These are phyloP conservation scores for Ustilaginoidea virens DNA, from an alignment of 2,329 filamentous ascomycete genomes.

Conservation along the genomic window DNA sequence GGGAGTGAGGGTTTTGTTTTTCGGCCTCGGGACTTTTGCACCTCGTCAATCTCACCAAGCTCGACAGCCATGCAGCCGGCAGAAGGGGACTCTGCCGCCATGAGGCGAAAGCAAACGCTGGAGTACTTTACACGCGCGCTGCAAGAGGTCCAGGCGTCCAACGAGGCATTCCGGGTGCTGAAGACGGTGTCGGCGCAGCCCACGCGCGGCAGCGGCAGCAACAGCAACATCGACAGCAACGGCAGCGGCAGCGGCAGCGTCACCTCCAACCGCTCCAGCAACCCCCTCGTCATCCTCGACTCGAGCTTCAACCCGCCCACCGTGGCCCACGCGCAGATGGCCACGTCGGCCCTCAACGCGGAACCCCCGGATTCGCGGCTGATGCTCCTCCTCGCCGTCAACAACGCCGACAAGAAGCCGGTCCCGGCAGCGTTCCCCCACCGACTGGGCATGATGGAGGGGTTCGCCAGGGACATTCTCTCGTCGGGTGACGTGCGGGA, in stretches of 20 bases:
- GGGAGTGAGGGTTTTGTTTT: no score
- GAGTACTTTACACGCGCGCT: slow-evolving; percentile 29
- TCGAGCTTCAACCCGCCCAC: slow-evolving; percentile 57
- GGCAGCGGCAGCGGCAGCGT: background rate
- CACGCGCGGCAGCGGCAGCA: background rate
- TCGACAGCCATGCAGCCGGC: background rate
- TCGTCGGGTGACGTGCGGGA: slow-evolving; percentile 9
- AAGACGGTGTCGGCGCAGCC: slow-evolving; percentile 20
- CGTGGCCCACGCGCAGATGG: slow-evolving; percentile 43
- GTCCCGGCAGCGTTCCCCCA: slow-evolving; percentile 53
- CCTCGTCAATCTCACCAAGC: no score
- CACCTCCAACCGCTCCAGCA: background rate
- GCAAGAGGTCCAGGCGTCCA: slow-evolving; percentile 25
- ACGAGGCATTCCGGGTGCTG: slow-evolving; percentile 27
- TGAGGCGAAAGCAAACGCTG: slow-evolving; percentile 13
- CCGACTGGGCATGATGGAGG: slow-evolving; percentile 55
- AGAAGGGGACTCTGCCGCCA: background rate
- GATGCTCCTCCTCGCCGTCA: slow-evolving; percentile 43
- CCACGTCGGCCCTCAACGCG: slow-evolving; percentile 26
- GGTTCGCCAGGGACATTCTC: slow-evolving; percentile 47
- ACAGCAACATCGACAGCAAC: background rate
- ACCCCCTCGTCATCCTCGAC: slow-evolving; percentile 41
- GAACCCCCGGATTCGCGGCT: slow-evolving; percentile 20
- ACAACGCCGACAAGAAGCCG: slow-evolving; percentile 51
- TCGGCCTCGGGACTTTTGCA: no score